Base-by-base conservation (phyloP, 225 moss, liverwort and hornwort genomes). In the Neckera pumila region DNA sequence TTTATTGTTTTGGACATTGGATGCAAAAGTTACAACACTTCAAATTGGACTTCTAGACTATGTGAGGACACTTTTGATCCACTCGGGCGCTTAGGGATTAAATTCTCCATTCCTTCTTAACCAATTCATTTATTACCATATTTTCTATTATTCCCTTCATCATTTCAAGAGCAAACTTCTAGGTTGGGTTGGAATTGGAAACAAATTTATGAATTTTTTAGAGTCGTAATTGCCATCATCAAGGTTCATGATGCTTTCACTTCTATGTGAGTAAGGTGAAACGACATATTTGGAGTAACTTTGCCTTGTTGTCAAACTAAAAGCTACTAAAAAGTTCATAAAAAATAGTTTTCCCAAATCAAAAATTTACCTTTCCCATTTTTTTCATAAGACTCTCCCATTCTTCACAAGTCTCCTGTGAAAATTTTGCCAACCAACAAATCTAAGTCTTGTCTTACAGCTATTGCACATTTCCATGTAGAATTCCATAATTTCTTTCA, bases 201-300 rank as follows among this genome's bases (percentile, higher is more conserved):
- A 76, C 3, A 16, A 76, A 51, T 21, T 13, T 76, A 3, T 5
- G 8, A 76, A 8, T 51, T 51, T 34, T 76, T 1, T 21, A 21
- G 2, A 76, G 33, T 12, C 0, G 0, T 0, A 76, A 34, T 51
- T 49, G 8, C 2, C 12, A 31, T 47, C 11, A 31, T 42, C 3
- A 3, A 71, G 10, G 12, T 75, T 75, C 4, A 21, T 21, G 13
- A 51, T 34, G 8, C 1, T 51, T 51, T 21, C 8, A 76, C 12
- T 51, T 76, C 17, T 33, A 49, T 1, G 31, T 12, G 7, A 33
- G 3, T 33, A 49, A 20, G 4, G 27, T 11, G 2, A 51, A 75
- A 27, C 9, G 16, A 23, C 27, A 43, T 72, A 43, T 27, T 43
- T 27, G 25, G 0, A 43, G 15, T 43, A 72, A 16, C 2, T 43